A percentile compares a stretch with the other conserved stretches of the same genome.
phyloP scores from a whole-genome alignment of 306 rosid species.

The Spatholobus suberectus region DNA sequence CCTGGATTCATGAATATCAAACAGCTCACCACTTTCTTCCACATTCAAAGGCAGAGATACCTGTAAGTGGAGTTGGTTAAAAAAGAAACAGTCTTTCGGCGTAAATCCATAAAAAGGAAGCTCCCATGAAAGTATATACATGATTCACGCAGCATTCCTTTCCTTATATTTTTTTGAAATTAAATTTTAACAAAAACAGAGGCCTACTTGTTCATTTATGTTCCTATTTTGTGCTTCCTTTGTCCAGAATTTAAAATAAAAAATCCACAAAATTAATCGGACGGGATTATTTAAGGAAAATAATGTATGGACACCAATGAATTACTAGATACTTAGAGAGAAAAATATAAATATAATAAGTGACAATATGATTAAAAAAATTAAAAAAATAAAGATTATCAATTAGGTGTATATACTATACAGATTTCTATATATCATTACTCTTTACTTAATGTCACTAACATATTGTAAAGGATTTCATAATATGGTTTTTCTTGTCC shows the following conservation, averaged over 20 bases:
- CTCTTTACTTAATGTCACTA: neutral
- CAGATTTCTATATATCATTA: neutral
- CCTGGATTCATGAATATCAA: conserved; percentile 35
- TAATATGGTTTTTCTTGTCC: conserved; percentile 1
- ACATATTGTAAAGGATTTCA: neutral
- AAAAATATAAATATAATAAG: neutral
- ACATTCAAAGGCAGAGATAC: conserved; percentile 57
- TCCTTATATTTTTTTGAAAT: neutral
- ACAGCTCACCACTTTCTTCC: conserved; percentile 51
- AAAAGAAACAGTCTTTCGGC: conserved; percentile 45
- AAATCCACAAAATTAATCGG: neutral
- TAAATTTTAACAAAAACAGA: neutral
- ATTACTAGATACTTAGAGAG: neutral
- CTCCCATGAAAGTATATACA: conserved; percentile 44
- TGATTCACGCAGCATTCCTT: conserved; percentile 37
- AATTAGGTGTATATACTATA: neutral
- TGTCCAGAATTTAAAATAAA: neutral
- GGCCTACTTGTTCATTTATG: neutral
- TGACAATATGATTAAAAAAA: neutral
- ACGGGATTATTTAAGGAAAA: neutral
- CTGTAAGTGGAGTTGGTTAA: conserved; percentile 55
- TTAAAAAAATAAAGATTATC: neutral
- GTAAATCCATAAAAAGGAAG: conserved; percentile 44
- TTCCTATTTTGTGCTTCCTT: neutral
- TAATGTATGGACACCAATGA: neutral